phyloP scores from a whole-genome alignment of 805 yeast species.

The Lipomyces mesembrius region DNA sequence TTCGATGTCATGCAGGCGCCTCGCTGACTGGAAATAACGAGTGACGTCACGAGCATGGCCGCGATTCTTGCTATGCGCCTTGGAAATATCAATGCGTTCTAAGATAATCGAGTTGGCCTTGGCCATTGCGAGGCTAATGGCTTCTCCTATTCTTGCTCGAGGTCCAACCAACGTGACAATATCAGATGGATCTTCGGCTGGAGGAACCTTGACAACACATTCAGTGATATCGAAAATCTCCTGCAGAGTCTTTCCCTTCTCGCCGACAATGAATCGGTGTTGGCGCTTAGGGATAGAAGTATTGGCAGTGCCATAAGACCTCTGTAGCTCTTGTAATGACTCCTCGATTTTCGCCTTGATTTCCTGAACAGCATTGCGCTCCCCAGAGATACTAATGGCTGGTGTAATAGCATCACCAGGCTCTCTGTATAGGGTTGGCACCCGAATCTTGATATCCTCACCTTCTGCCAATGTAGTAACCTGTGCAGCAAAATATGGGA shows the following conservation, averaged over 20 bases:
- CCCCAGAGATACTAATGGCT: conserved; percentile 66
- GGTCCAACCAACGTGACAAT: conserved; percentile 61
- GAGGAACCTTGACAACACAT: conserved; percentile 51
- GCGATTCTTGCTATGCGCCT: conserved; percentile 68
- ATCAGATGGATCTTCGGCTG: conserved; percentile 50
- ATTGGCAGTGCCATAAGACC: conserved; percentile 56
- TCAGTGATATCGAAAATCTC: conserved; percentile 43
- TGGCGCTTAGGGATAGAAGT: conserved; percentile 67
- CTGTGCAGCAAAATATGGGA: conserved; percentile 45
- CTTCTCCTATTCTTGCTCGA: conserved; percentile 58
- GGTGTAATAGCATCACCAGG: conserved; percentile 33
- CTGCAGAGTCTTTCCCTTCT: conserved; percentile 49
- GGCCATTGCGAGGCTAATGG: conserved; percentile 64
- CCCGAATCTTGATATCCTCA: conserved; percentile 40
- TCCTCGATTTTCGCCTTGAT: conserved; percentile 59
- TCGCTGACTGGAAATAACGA: conserved; percentile 55
- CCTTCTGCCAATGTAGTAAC: conserved; percentile 45
- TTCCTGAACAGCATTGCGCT: conserved; percentile 64
- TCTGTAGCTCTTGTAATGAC: conserved; percentile 52
- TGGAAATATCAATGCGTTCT: conserved; percentile 78
- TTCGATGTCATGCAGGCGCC: conserved; percentile 50
- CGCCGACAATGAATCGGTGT: conserved; percentile 62
- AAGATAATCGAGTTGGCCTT: conserved; percentile 63
- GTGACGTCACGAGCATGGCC: conserved; percentile 78
- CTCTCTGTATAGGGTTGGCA: conserved; percentile 28